These are phyloP conservation scores for Euphrasia arctica DNA, from an alignment of 305 asterid genomes.

Conservation along the genomic window DNA sequence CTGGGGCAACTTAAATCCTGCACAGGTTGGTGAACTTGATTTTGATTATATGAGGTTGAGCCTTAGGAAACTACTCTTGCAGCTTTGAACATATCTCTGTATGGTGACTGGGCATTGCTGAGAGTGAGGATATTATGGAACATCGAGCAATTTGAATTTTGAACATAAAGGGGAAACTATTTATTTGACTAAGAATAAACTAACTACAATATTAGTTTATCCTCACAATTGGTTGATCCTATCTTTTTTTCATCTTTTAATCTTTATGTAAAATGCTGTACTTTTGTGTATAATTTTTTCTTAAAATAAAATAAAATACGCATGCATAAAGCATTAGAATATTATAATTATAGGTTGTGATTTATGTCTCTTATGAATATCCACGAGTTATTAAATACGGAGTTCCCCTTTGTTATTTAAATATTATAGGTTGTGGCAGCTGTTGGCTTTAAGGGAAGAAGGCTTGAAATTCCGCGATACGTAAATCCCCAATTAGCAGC, in stretches of 20 bases:
- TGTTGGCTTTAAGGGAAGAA: slow-evolving; percentile 79
- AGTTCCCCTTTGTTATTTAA: slow-evolving; percentile 20
- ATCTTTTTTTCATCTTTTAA: not conserved
- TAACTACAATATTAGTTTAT: not conserved
- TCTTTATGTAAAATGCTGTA: not conserved
- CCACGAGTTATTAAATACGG: slow-evolving; percentile 19
- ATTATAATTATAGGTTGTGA: too few relatives aligned
- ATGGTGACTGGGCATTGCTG: slow-evolving; percentile 13
- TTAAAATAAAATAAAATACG: not conserved
- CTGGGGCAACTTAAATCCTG: slow-evolving; percentile 86
- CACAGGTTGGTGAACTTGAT: slow-evolving; percentile 66
- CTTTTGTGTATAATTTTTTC: not conserved
- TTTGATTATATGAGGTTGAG: slow-evolving; percentile 11
- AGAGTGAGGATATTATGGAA: slow-evolving; percentile 8
- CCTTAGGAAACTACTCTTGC: not conserved
- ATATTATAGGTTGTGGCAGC: slow-evolving; percentile 89
- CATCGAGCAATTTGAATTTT: slow-evolving; percentile 7
- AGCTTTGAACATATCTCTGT: not conserved
- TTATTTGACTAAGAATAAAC: not conserved
- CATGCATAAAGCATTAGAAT: not conserved
- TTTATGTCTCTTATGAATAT: slow-evolving; percentile 5
- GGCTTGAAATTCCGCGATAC: slow-evolving; percentile 81
- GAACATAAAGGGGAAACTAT: not conserved
- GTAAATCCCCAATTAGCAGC: slow-evolving; percentile 79
- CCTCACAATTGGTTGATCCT: not conserved